Base-by-base conservation (phyloP, 495 filamentous ascomycete species). In the Astrothelium subdiscretum region DNA sequence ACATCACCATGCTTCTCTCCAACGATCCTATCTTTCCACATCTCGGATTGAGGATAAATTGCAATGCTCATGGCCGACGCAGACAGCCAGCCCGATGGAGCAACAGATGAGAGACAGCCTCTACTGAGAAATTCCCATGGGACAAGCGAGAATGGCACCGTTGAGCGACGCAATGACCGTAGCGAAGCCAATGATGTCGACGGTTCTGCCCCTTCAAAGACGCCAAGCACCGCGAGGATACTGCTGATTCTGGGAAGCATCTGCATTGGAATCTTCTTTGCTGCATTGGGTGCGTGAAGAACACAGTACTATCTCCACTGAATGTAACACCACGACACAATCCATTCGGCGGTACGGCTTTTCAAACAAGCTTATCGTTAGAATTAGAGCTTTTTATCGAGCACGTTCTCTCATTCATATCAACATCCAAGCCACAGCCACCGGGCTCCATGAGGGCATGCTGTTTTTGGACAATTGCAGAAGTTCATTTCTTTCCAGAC, bases 191-290 rank as follows among this genome's bases (percentile, higher is more conserved):
- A 67, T 31, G 48, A 66, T 10, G 63, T 65, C 22, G 67, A 52
- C 29, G 58, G 60, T 13, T 24, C 54, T 31, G 60, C 57, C 13
- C 69, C 71, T 4, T 65, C 68, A 12, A 69, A 78, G 13, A 75
- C 82, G 58, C 65, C 79, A n/a, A 75, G 75, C 15, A 75, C 78
- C 12, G 66, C 73, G 27, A 69, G 76, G 62, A 73, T 84, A 3
- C 67, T 74, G 64, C 64, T 83, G 15, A 84, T 81, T 54, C 76
- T 88, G 32, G 72, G 72, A 13, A 78, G 77, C 5, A 76, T 87
- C 35, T 91, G 87, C 83, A 67, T 92, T 2, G 89, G 91, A 29
- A 89, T 91, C 3, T 95, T 95, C 69, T 80, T 95, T 1, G 87
- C 88, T 40, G 90, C 91, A 15, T 72, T 94, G 11, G 83, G 79